Evolutionary conservation across 768 basidiomycete species (phyloP).

Genomic region (Boletus huronensis): DNA sequence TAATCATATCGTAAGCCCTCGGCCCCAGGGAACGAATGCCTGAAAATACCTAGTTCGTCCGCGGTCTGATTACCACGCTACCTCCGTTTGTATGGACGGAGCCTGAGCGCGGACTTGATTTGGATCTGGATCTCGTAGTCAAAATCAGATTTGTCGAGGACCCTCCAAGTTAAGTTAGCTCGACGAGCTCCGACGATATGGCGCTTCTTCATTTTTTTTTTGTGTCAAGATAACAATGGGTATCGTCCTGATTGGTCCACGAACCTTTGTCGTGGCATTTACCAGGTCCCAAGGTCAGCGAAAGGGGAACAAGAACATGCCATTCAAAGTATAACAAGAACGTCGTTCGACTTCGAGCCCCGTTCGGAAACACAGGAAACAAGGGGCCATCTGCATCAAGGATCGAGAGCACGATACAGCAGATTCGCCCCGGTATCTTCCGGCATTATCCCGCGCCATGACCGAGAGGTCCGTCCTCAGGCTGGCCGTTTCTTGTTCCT

Average conservation of each 20-base stretch:
- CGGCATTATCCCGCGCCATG: slow-evolving; percentile 12
- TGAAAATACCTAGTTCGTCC: slow-evolving; percentile 10
- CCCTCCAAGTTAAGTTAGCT: background rate
- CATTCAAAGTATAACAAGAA: background rate
- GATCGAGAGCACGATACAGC: background rate
- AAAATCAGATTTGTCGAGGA: slow-evolving; percentile 27
- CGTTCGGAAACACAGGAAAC: slow-evolving; percentile 3
- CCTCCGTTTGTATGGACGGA: slow-evolving; percentile 17
- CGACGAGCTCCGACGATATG: slow-evolving; percentile 1
- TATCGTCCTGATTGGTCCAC: slow-evolving; percentile 12
- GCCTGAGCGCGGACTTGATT: background rate
- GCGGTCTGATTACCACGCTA: slow-evolving; percentile 24
- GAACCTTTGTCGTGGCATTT: slow-evolving; percentile 15
- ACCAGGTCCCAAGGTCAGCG: background rate
- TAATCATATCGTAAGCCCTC: slow-evolving; percentile 24
- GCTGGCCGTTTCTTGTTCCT: slow-evolving; percentile 10
- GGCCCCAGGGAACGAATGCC: slow-evolving; percentile 23
- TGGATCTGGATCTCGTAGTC: slow-evolving; percentile 18
- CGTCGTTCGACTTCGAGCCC: slow-evolving; percentile 3
- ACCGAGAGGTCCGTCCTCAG: slow-evolving; percentile 1
- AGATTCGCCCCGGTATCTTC: slow-evolving; percentile 17
- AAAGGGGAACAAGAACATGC: slow-evolving; percentile 4
- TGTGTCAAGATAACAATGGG: slow-evolving; percentile 1
- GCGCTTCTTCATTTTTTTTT: slow-evolving; percentile 3
- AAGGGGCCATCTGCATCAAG: too few relatives aligned